These are phyloP conservation scores for Jatropha curcas DNA, from an alignment of 345 rosid genomes.

Conservation along the genomic window DNA sequence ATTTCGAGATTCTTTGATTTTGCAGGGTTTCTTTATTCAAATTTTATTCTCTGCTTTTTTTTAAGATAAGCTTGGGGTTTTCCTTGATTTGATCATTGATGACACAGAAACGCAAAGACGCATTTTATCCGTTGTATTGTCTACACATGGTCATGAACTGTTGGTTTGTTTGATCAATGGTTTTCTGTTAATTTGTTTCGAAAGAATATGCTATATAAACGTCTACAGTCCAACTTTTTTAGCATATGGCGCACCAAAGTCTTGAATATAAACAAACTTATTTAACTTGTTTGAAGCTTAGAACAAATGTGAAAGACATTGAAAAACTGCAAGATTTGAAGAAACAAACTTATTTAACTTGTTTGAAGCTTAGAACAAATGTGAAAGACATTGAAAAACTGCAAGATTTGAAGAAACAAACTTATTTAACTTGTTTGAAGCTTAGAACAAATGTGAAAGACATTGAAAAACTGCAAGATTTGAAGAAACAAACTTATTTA, in stretches of 20 bases:
- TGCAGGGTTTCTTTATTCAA: too few species aligned
- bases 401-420: neutral
- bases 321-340: neutral
- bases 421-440: constrained; percentile 3
- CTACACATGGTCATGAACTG: too few species aligned
- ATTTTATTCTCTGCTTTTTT: too few species aligned
- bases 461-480: neutral
- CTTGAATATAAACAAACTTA: neutral
- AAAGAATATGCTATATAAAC: too few species aligned
- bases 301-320: neutral
- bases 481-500: neutral
- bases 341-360: constrained; percentile 4
- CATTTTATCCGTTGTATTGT: too few species aligned
- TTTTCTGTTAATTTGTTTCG: too few species aligned
- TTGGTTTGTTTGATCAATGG: too few species aligned
- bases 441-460: neutral
- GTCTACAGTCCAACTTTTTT: too few species aligned
- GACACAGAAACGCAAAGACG: too few species aligned
- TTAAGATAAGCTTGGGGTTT: too few species aligned
- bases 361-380: neutral
- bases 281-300: constrained; percentile 1
- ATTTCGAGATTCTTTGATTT: too few species aligned
- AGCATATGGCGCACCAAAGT: neutral
- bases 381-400: neutral
- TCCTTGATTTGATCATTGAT: too few species aligned